A percentile compares a stretch with the other conserved stretches of the same genome.
Evolutionary conservation across 2,329 filamentous ascomycete species (phyloP).

Genomic region (Ophiostoma australiae): DNA sequence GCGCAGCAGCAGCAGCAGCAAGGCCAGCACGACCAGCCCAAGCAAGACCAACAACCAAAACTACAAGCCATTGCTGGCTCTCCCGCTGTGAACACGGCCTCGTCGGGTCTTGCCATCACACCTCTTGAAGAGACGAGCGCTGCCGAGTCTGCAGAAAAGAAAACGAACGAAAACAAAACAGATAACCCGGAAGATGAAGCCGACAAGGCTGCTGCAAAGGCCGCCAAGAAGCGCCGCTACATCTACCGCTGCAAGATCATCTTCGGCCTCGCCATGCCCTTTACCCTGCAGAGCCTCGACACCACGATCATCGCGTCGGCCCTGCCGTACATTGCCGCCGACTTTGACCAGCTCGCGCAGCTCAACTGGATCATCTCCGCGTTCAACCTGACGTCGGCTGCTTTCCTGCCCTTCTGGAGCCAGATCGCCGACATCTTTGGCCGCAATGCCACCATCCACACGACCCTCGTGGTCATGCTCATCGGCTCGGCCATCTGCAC

Average conservation of each 20-base stretch:
- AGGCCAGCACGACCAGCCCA: background rate
- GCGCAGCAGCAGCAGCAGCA: background rate
- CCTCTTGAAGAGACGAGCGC: background rate
- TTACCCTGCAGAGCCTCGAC: conserved; percentile 58
- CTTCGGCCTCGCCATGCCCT: conserved; percentile 54
- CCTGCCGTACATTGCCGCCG: conserved; percentile 57
- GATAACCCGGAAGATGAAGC: conserved; percentile 12
- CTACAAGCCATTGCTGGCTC: background rate
- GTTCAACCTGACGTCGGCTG: conserved; percentile 62
- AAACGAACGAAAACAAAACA: background rate
- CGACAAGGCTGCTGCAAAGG: conserved; percentile 23
- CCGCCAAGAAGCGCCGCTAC: conserved; percentile 34
- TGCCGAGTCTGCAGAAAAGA: background rate
- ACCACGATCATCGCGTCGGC: conserved; percentile 59
- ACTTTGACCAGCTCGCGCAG: conserved; percentile 57
- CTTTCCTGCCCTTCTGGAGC: conserved; percentile 62
- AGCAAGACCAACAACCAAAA: background rate
- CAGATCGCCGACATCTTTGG: conserved; percentile 63
- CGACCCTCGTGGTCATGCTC: conserved; percentile 52
- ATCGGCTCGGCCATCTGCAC: conserved; percentile 59
- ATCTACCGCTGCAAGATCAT: conserved; percentile 56
- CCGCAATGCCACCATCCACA: conserved; percentile 54
- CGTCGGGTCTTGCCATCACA: background rate
- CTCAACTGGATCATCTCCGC: conserved; percentile 66
- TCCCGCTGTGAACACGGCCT: background rate